Evolutionary conservation across 495 filamentous ascomycete genomes (phyloP).

Genomic region (Aspergillus carlsbadensis): DNA sequence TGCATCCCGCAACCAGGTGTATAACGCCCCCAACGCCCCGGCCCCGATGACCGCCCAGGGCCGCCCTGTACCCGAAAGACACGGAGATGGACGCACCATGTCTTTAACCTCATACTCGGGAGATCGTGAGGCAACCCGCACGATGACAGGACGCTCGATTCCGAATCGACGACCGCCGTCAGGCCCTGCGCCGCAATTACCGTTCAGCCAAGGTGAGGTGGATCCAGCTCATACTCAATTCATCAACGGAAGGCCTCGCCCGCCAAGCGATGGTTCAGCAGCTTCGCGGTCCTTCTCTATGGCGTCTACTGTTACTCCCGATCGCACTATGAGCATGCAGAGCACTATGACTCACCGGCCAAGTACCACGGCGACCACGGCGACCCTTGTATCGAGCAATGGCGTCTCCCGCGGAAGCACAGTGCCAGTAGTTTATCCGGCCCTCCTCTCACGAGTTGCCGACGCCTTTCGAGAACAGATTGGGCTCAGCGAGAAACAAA

Average conservation of each 20-base stretch:
- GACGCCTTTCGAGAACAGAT: slow-evolving; percentile 89
- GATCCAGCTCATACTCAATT: slow-evolving; percentile 24
- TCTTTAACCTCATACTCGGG: slow-evolving; percentile 84
- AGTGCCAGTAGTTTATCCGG: slow-evolving; percentile 87
- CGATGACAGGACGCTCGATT: slow-evolving; percentile 81
- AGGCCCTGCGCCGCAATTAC: slow-evolving; percentile 32
- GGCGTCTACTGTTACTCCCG: slow-evolving; percentile 71
- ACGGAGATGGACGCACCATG: slow-evolving; percentile 87
- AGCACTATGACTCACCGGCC: slow-evolving; percentile 35
- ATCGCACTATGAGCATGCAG: slow-evolving; percentile 49
- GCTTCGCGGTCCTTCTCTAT: slow-evolving; percentile 76
- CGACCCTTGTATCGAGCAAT: slow-evolving; percentile 45
- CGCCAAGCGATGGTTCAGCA: slow-evolving; percentile 44
- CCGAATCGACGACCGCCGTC: slow-evolving; percentile 63
- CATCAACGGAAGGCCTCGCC: slow-evolving; percentile 30
- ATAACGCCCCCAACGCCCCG: slow-evolving; percentile 54
- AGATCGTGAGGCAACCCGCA: slow-evolving; percentile 79
- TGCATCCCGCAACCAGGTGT: slow-evolving; percentile 73
- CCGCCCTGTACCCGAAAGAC: slow-evolving; percentile 82
- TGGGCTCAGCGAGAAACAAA: slow-evolving; percentile 76
- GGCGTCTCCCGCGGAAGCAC: slow-evolving; percentile 44
- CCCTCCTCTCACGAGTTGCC: slow-evolving; percentile 84
- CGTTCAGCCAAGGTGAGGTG: slow-evolving; percentile 21
- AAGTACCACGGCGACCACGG: slow-evolving; percentile 30
- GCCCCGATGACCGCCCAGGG: slow-evolving; percentile 83